Percentiles rank a stretch among this genome's conserved stretches.
Evolutionary conservation across 192 early-diverging fungal genomes (phyloP).

Genomic region (Umbelopsis sp.): DNA sequence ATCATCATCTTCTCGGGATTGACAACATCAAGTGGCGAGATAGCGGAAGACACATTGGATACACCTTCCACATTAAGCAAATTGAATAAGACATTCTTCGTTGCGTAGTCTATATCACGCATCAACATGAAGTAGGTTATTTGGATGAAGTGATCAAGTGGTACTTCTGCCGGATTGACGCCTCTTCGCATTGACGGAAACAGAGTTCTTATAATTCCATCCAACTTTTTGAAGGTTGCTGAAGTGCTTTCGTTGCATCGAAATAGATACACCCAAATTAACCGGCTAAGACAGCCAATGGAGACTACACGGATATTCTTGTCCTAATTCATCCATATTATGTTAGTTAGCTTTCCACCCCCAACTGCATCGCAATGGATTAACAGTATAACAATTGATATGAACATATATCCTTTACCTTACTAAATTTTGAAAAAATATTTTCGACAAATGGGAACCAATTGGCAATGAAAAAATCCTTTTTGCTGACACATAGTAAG

Average conservation of each 20-base stretch:
- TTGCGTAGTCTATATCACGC: constrained; percentile 64
- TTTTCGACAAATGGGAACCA: constrained; percentile 71
- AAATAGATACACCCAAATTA: constrained; percentile 95
- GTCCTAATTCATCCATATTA: constrained; percentile 45
- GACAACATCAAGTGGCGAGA: constrained; percentile 51
- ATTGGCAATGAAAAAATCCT: constrained; percentile 85
- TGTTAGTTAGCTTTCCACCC: too few species aligned
- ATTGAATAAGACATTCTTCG: constrained; percentile 65
- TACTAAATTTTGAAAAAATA: constrained; percentile 67
- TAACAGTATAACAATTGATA: background rate
- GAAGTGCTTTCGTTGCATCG: constrained; percentile 75
- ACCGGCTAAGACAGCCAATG: constrained; percentile 74
- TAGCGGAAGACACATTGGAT: constrained; percentile 35
- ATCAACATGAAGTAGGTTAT: constrained; percentile 71
- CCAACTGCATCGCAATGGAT: too few species aligned
- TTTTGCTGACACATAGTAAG: constrained; percentile 85
- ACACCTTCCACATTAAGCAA: constrained; percentile 66
- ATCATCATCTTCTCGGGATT: constrained; percentile 74
- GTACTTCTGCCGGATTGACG: constrained; percentile 63
- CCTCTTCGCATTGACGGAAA: constrained; percentile 63
- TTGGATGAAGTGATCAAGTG: constrained; percentile 68
- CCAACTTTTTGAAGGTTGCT: constrained; percentile 53
- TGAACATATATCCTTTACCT: constrained; percentile 14
- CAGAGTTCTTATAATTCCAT: constrained; percentile 60
- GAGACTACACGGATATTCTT: constrained; percentile 73